Evolutionary conservation across 371 early-diverging fungal genomes (phyloP).

Genomic region (Mortierella sp.): DNA sequence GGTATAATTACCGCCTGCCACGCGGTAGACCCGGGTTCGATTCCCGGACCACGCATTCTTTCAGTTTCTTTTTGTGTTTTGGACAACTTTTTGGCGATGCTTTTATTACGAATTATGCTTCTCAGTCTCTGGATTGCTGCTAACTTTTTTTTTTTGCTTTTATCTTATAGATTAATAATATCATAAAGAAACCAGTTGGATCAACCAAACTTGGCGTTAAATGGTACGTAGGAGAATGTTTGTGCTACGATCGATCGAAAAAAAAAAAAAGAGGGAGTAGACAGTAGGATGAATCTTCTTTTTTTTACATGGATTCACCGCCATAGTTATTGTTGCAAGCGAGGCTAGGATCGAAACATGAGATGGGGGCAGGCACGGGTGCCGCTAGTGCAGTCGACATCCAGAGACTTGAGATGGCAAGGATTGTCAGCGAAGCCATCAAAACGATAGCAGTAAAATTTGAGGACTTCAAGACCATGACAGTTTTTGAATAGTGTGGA

Average conservation of each 20-base stretch:
- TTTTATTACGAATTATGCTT: neutral
- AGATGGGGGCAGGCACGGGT: constrained; percentile 20
- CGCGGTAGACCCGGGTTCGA: constrained; percentile 35
- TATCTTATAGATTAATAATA: too few species aligned
- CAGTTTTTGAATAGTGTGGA: too few species aligned
- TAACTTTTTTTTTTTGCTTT: too few species aligned
- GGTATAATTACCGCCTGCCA: too few species aligned
- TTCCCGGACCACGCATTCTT: constrained; percentile 29
- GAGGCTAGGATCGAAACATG: constrained; percentile 4
- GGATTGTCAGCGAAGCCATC: neutral
- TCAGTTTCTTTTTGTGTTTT: too few species aligned
- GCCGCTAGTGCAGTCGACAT: constrained; percentile 10
- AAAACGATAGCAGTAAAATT: too few species aligned
- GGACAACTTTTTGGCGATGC: neutral
- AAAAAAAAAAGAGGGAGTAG: neutral
- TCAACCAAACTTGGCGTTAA: neutral
- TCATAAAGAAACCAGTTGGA: neutral
- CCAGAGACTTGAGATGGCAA: constrained; percentile 1
- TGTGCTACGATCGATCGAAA: neutral
- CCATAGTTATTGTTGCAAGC: constrained; percentile 6
- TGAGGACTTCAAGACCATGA: too few species aligned
- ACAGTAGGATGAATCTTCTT: too few species aligned
- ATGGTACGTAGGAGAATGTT: too few species aligned
- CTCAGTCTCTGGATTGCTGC: neutral
- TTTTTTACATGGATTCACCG: neutral